These are phyloP conservation scores for Clavispora fructus DNA, from an alignment of 805 yeast species.

Conservation along the genomic window DNA sequence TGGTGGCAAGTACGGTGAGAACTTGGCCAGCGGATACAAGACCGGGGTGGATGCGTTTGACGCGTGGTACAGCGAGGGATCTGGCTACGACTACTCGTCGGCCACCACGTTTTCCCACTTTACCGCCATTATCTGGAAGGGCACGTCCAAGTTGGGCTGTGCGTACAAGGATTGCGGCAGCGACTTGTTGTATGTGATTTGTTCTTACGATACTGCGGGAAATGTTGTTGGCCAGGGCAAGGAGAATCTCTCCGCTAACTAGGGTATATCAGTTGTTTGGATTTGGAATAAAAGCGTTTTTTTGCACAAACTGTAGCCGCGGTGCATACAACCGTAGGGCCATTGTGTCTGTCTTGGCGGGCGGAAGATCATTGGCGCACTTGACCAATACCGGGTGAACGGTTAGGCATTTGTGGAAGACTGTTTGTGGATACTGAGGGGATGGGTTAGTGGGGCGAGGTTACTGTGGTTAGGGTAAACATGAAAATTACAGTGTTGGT, in stretches of 20 bases:
- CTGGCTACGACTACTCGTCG: slow-evolving; percentile 9
- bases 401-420: too few relatives aligned
- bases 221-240: slow-evolving; percentile 47
- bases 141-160: slow-evolving; percentile 62
- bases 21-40: slow-evolving; percentile 34
- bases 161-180: slow-evolving; percentile 56
- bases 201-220: slow-evolving; percentile 74
- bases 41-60: slow-evolving; percentile 19
- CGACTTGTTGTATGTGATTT: slow-evolving; percentile 58
- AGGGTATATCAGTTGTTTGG: background rate
- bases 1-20: slow-evolving; percentile 15
- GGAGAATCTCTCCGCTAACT: slow-evolving; percentile 7
- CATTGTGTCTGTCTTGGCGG: too few relatives aligned
- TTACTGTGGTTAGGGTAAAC: too few relatives aligned
- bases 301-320: too few relatives aligned
- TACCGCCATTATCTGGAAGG: slow-evolving; percentile 75
- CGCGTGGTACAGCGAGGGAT: slow-evolving; percentile 17
- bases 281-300: too few relatives aligned
- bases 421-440: too few relatives aligned
- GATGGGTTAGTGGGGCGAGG: too few relatives aligned
- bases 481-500: too few relatives aligned
- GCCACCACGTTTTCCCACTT: slow-evolving; percentile 46
- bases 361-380: too few relatives aligned
- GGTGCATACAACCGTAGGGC: too few relatives aligned
- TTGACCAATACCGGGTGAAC: too few relatives aligned